These are phyloP conservation scores for Eleusine indica DNA, from an alignment of 176 grass and related monocot genomes.

Conservation along the genomic window DNA sequence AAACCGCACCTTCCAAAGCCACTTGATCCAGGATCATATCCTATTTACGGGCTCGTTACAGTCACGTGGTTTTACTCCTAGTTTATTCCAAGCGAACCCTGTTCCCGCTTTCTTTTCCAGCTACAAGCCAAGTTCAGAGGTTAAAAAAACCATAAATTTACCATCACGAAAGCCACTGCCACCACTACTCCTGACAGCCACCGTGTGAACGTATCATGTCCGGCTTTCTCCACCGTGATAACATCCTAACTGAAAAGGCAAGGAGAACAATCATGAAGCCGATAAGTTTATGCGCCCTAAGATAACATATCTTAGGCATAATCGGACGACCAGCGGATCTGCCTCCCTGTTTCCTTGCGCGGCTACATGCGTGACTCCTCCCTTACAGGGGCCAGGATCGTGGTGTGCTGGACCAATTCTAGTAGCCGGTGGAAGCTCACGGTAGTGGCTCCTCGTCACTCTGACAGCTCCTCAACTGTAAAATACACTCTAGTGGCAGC, in stretches of 20 bases:
- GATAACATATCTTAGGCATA: conserved; percentile 36
- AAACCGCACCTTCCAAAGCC: not conserved
- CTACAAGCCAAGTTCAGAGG: conserved; percentile 12
- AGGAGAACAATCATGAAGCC: conserved; percentile 30
- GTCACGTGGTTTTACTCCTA: conserved; percentile 27
- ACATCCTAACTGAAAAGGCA: conserved; percentile 34
- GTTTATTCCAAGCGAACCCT: conserved; percentile 26
- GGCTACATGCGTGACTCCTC: not conserved
- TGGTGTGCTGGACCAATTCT: conserved; percentile 30
- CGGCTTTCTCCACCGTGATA: conserved; percentile 29
- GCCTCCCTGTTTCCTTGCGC: conserved; percentile 14
- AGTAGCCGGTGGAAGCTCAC: not conserved
- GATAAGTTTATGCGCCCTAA: conserved; percentile 34
- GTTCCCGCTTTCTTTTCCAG: conserved; percentile 12
- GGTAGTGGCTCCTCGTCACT: conserved; percentile 1
- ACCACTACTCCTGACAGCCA: conserved; percentile 1
- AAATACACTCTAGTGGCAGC: not conserved
- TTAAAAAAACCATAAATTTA: conserved; percentile 7
- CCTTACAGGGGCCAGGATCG: not conserved
- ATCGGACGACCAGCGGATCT: not conserved
- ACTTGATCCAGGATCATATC: not conserved
- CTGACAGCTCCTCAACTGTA: conserved; percentile 35
- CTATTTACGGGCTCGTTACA: not conserved
- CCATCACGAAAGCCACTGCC: conserved; percentile 29
- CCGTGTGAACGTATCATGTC: not conserved